These are phyloP conservation scores for Leccinum boreale DNA, from an alignment of 768 basidiomycete species.

Conservation along the genomic window DNA sequence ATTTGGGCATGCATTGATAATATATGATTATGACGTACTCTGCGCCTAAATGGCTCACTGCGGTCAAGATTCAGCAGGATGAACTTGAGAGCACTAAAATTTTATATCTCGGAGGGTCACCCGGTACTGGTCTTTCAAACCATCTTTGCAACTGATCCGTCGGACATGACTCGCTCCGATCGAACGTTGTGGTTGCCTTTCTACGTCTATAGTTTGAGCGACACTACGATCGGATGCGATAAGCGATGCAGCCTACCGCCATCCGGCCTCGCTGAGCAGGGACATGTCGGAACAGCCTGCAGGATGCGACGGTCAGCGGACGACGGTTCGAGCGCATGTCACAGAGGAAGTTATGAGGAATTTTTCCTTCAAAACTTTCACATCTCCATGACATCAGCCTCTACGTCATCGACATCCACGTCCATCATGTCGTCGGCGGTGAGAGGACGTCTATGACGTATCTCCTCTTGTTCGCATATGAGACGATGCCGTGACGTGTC, in stretches of 20 bases:
- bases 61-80: constrained; percentile 89
- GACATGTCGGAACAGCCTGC: constrained; percentile 67
- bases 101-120: constrained; percentile 41
- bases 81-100: constrained; percentile 62
- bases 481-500: constrained; percentile 47
- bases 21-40: not conserved
- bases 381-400: constrained; percentile 53
- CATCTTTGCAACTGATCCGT: constrained; percentile 78
- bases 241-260: constrained; percentile 69
- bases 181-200: constrained; percentile 71
- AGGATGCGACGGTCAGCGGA: constrained; percentile 82
- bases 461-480: constrained; percentile 65
- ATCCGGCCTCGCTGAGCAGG: constrained; percentile 70
- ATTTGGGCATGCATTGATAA: not conserved
- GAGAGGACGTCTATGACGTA: constrained; percentile 53
- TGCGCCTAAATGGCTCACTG: not conserved
- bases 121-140: constrained; percentile 91
- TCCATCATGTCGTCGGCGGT: constrained; percentile 73
- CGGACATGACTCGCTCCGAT: constrained; percentile 71
- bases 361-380: constrained; percentile 70
- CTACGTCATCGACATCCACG: constrained; percentile 55
- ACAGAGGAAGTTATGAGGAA: constrained; percentile 15
- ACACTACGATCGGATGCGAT: constrained; percentile 64
- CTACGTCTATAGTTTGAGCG: constrained; percentile 92
- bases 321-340: constrained; percentile 26